Base-by-base conservation (phyloP, 208 protist genomes). In the Leishmania tropica region DNA sequence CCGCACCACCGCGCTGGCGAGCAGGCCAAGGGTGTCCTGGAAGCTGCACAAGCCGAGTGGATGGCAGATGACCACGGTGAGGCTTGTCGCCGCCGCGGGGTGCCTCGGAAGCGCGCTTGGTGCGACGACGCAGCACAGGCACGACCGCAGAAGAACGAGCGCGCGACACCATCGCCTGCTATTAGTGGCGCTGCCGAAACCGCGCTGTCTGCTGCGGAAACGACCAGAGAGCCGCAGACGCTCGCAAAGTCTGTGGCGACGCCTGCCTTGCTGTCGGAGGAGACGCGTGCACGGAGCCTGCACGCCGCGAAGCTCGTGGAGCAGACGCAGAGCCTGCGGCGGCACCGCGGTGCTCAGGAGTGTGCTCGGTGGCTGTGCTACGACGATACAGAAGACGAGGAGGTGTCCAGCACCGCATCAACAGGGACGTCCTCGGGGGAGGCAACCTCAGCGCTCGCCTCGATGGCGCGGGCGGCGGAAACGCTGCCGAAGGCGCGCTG, bases 331-430 rank as follows among this genome's bases (percentile, higher is more conserved):
- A 4, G 0, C 40, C 68, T 53, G 31, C 54, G 65, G 31, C 60
- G 5, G 24, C 60, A n/a, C 15, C n/a, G 3, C 1, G 65, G 62
- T 24, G 0, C 67, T 4, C 77, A 51, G 1, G 31, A 75, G 1
- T 81, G 76, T 42, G 77, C 73, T 2, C 71, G 82, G 31, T 37
- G 3, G 53, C 54, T 85, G 72, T 51, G 35, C 78, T 81, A 76
- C 74, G 82, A 79, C 17, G 74, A 28, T 65, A 42, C 28, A 13
- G 78, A 82, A 0, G 53, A 75, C 47, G 77, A 79, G 48, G 75
- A 56, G 78, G 35, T 35, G 24, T 47, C 75, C 3, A 64, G 31
- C 37, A n/a, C 75, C 37, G 42, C 51, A 58, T 28, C 75, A 35
- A 53, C 37, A 24, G 45, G 71, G 71, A 13, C 17, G 31, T 21